Conservation (phyloP, 78 protist genomes). For the Chrysochromulina tobinii region DNA sequence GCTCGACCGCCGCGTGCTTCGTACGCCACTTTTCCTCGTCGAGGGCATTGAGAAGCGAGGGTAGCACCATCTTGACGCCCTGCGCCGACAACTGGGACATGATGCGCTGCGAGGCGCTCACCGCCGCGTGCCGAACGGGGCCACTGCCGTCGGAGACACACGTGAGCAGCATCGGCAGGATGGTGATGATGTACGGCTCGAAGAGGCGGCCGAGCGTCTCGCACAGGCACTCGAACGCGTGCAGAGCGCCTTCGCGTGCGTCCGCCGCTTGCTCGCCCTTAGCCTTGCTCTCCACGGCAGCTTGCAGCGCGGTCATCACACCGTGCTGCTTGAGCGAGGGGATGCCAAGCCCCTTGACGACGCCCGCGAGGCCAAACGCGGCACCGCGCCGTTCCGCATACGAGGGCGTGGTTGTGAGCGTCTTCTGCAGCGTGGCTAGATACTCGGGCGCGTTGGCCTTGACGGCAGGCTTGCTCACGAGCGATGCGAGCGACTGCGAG, state of each 20-base stretch:
- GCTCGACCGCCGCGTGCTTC: slow-evolving; percentile 55
- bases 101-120: not conserved
- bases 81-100: slow-evolving; percentile 37
- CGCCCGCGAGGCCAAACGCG: slow-evolving; percentile 88
- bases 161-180: slow-evolving; percentile 70
- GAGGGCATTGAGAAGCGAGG: slow-evolving; percentile 74
- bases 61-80: slow-evolving; percentile 89
- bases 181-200: slow-evolving; percentile 89
- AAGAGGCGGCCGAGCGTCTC: slow-evolving; percentile 78
- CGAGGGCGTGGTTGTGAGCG: not conserved
- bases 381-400: slow-evolving; percentile 76
- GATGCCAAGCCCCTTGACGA: slow-evolving; percentile 84
- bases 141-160: slow-evolving; percentile 18
- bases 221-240: slow-evolving; percentile 72
- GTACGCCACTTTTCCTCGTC: slow-evolving; percentile 88
- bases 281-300: slow-evolving; percentile 53
- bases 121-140: slow-evolving; percentile 41
- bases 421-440: not conserved
- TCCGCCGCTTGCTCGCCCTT: slow-evolving; percentile 5
- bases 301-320: slow-evolving; percentile 59
- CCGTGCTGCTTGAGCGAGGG: slow-evolving; percentile 67
- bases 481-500: slow-evolving; percentile 54
- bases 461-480: slow-evolving; percentile 20
- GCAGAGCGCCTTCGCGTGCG: slow-evolving; percentile 82
- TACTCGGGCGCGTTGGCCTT: not conserved